phyloP scores from a whole-genome alignment of 2,329 filamentous ascomycete genomes.

The Epichloe coenophiala region DNA sequence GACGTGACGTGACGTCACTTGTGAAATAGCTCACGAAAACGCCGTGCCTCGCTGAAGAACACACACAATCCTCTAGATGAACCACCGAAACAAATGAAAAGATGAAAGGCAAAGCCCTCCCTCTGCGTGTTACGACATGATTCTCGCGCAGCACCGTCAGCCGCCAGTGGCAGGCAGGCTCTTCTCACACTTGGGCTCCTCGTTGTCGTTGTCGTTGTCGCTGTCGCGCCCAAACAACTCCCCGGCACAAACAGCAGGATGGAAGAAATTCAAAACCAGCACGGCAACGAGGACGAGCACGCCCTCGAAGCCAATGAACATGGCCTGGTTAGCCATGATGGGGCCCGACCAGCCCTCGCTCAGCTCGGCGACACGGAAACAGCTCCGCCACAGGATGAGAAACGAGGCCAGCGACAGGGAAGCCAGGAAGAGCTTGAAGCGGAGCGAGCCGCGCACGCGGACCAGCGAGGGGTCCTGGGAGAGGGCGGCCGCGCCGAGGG shows the following conservation, averaged over 20 bases:
- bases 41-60: too few species aligned
- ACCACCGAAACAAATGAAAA: too few species aligned
- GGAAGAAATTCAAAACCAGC: slow-evolving; percentile 27
- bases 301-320: slow-evolving; percentile 47
- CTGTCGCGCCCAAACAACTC: slow-evolving; percentile 15
- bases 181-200: neutral
- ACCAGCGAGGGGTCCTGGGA: slow-evolving; percentile 23
- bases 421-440: slow-evolving; percentile 41
- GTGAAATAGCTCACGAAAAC: too few species aligned
- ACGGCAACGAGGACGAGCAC: slow-evolving; percentile 36
- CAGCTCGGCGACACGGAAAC: slow-evolving; percentile 54
- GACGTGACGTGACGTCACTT: too few species aligned
- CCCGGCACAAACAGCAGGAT: slow-evolving; percentile 15
- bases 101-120: too few species aligned
- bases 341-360: slow-evolving; percentile 47
- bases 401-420: slow-evolving; percentile 45
- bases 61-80: too few species aligned
- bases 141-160: too few species aligned
- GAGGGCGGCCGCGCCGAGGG: slow-evolving; percentile 16
- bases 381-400: slow-evolving; percentile 49
- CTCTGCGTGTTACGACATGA: too few species aligned
- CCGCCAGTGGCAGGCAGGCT: too few species aligned
- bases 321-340: slow-evolving; percentile 39
- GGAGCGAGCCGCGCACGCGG: slow-evolving; percentile 24
- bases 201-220: slow-evolving; percentile 15